Percentiles rank a stretch among this genome's conserved stretches.
Conservation (phyloP, 1,139 yeast species). For the Blastobotrys aristatus region DNA sequence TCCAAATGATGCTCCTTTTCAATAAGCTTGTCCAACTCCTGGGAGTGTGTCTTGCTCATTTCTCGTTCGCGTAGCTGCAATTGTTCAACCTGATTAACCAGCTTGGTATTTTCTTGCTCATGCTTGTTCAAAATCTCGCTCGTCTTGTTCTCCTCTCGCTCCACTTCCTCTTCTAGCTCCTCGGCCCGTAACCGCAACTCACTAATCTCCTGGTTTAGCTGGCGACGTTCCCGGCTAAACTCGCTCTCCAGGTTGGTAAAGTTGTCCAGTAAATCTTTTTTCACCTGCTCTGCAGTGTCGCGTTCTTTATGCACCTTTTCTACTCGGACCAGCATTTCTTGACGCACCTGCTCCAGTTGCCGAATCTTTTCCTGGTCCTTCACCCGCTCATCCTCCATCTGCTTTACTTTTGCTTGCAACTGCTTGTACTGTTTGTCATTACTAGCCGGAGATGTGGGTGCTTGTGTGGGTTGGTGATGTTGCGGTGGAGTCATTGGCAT, state of each 20-base stretch:
- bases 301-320: slow-evolving; percentile 27
- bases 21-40: slow-evolving; percentile 15
- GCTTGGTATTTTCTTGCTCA: slow-evolving; percentile 33
- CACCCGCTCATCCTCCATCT: slow-evolving; percentile 29
- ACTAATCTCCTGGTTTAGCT: slow-evolving; percentile 47
- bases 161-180: slow-evolving; percentile 49
- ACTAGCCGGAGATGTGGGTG: not conserved
- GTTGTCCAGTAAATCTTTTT: slow-evolving; percentile 60
- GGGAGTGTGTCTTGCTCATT: slow-evolving; percentile 10
- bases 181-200: slow-evolving; percentile 42
- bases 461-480: not conserved
- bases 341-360: slow-evolving; percentile 25
- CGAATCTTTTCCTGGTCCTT: slow-evolving; percentile 27
- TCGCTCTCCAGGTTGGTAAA: slow-evolving; percentile 61
- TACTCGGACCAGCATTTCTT: slow-evolving; percentile 22
- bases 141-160: slow-evolving; percentile 22
- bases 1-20: slow-evolving; percentile 17
- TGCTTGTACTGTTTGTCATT: slow-evolving; percentile 13
- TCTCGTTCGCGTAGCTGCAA: slow-evolving; percentile 15
- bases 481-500: slow-evolving; percentile 11
- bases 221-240: slow-evolving; percentile 48
- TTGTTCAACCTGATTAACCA: slow-evolving; percentile 22
- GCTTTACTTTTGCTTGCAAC: slow-evolving; percentile 16
- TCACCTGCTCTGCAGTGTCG: slow-evolving; percentile 37
- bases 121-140: slow-evolving; percentile 17